Evolutionary conservation across 495 filamentous ascomycete species (phyloP), one percentile per base, ranked within the genome.

Genomic region (Aspergillus asperescens): DNA sequence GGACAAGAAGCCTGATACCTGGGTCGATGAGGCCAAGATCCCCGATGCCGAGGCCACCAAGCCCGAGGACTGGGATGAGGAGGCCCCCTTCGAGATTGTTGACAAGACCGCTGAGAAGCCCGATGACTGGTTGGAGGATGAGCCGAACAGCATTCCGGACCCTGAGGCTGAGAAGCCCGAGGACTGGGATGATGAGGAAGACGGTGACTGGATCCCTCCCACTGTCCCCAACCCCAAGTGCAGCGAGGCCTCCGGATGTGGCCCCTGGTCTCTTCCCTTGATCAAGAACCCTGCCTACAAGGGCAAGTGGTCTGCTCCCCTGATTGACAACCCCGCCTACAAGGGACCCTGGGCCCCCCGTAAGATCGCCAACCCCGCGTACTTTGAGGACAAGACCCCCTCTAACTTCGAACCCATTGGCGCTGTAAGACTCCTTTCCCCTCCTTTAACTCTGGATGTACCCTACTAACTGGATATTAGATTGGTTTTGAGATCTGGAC

Each of bases 401-500:
- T 79, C 93, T 65, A 91, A 95, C 82, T 84, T 99, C 60, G 94
- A 99, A 78, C 90, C 93, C 50, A 97, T 99, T 72, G 94, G 94
- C 57, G 94, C 91, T 77, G 85, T 90, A 79, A 83, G 86, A 18
- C 38, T 23, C 48, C 32, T 43, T 32, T 35, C 50, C 3, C 27
- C 7, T 35, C 50, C 3, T 22, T 7, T 24, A 7, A 1, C 23
- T 32, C 9, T 18, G 7, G 4, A 28, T 9, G 57, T 3, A 27
- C 12, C 15, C 43, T 37, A 54, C 58, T 62, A 34, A 64, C 34
- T 18, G 10, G 15, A 13, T 46, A 12, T 16, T 64, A 89, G 84
- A 89, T 96, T 76, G 92, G 93, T 61, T 96, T 96, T 62, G 94
- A 97, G 74, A 88, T 98, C 75, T 98, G 93, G 93, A 97, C 94